Base-by-base conservation (phyloP, 768 basidiomycete species). In the Termitomyces sp. region DNA sequence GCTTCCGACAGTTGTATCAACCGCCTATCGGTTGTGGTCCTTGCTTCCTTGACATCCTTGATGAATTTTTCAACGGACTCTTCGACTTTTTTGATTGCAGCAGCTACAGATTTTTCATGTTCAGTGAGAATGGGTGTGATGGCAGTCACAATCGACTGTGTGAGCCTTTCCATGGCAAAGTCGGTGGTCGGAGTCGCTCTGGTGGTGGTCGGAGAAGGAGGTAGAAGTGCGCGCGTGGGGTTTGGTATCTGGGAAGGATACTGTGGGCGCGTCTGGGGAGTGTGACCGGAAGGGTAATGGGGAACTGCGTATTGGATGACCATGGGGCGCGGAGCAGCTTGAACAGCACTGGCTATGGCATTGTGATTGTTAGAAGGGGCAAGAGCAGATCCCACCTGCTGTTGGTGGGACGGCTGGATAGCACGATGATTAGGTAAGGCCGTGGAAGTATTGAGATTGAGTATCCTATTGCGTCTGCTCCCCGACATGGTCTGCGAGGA, bases 31-130 rank as follows among this genome's bases (percentile, higher is more conserved):
- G 58, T 24, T 15, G 62, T 59, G 1, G 45, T 56, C 3, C 59
- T 60, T 9, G 42, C 21, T 24, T 51, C 50, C 7, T 54, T 44
- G 30, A 59, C 45, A 9, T 64, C 61, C 1, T 35, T 26, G 1
- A 40, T 7, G 9, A 66, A n/a, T 1, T 47, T 51, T 10, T 62
- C 53, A 4, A 62, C 19, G 6, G 44, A 24, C 11, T 12, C 35
- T 41, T 58, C 47, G 1, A 65, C 9, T 4, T 59, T 54, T 8
- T 63, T 54, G 1, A 66, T 19, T 17, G 53, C 43, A 1, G 51
- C 45, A 35, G 49, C 53, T 3, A 44, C 48, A 12, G 55, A 55
- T 48, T 55, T 41, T 22, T 57, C 53, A 1, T 57, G 43, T 3
- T 55, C 35, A 5, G 37, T 24, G 12, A 64, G 28, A 6, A 45